A percentile compares a stretch with the other conserved stretches of the same genome.
Conservation (phyloP, 2,329 filamentous ascomycete genomes). For the Aspergillus caelatus region DNA sequence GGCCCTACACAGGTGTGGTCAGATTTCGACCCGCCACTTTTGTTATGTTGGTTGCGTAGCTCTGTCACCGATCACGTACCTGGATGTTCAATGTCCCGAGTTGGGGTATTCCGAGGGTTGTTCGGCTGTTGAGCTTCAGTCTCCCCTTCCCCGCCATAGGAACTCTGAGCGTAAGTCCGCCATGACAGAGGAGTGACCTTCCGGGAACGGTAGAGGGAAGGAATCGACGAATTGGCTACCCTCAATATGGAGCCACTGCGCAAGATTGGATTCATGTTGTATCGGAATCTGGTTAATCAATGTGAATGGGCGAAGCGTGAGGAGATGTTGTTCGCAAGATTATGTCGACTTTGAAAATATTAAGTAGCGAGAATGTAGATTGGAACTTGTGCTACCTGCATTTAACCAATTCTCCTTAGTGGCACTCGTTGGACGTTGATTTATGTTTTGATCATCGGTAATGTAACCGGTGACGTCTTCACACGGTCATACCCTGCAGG, state of each 20-base stretch:
- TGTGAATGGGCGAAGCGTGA: not conserved
- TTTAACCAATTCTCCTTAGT: not conserved
- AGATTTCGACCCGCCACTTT: not conserved
- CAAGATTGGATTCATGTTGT: conserved; percentile 2
- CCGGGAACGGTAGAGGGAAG: not conserved
- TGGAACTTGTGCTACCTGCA: not conserved
- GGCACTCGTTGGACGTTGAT: not conserved
- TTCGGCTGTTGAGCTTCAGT: conserved; percentile 11
- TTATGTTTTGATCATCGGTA: not conserved
- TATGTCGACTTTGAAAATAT: not conserved
- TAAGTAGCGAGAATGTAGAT: not conserved
- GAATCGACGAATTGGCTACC: not conserved
- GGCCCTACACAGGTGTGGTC: conserved; percentile 18
- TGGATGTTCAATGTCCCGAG: conserved; percentile 28
- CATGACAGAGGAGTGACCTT: not conserved
- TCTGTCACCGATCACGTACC: conserved; percentile 13
- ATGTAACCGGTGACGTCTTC: not conserved
- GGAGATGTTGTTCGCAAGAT: not conserved
- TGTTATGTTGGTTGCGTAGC: not conserved
- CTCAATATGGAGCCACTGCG: not conserved
- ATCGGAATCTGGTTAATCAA: not conserved
- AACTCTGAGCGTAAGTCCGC: conserved; percentile 23
- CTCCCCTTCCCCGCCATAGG: conserved; percentile 23
- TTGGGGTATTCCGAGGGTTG: conserved; percentile 15
- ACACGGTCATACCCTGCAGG: not conserved